Evolutionary conservation across 2,329 filamentous ascomycete species (phyloP), one percentile per base, ranked within the genome.

Genomic region (Aspergillus jensenii): DNA sequence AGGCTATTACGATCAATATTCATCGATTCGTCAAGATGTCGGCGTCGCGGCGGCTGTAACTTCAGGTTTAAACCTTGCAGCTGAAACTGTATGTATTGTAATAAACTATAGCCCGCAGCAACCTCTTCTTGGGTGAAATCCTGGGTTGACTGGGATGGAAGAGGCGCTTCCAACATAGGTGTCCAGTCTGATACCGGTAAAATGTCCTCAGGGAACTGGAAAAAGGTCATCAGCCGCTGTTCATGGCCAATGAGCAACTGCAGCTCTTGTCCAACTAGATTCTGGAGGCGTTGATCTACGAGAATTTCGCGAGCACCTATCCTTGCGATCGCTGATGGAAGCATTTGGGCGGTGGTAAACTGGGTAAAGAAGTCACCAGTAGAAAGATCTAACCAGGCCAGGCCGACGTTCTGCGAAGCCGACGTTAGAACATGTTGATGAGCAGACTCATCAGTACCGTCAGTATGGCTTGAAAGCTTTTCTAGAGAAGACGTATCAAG

Each of bases 361-460:
- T 98, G 92, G 0, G 92, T 96, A 68, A 87, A 91, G 75, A 99
- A 99, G 67, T 93, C 90, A 14, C 95, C 95, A 3, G 95, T 99
- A 8, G 95, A 97, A 25, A 98, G 78, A 74, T 99, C 95, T 47
- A 98, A 80, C 95, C 95, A 99, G 41, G 95, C 90, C 50, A 99
- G 79, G 3, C 95, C 95, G 56, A 96, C 79, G 46, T 76, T 75
- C 52, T 82, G 73, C 31, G 70, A 68, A 6, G 70, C 63, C 21
- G 70, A 69, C 14, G 71, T 65, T 31, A 68, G 59, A 37, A 71
- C 56, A 58, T 72, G 68, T 47, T 70, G 68, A 23, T 64, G 54
- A 11, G 65, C 67, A n/a, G 62, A 61, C 50, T 62, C 63, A 35
- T 63, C 59, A n/a, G 67, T 58, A 7, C 62, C 63, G 31, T 63